Percentiles rank a stretch among this genome's conserved stretches.
These are phyloP conservation scores for Aquilaria yunnanensis DNA, from an alignment of 345 rosid species.

Conservation along the genomic window DNA sequence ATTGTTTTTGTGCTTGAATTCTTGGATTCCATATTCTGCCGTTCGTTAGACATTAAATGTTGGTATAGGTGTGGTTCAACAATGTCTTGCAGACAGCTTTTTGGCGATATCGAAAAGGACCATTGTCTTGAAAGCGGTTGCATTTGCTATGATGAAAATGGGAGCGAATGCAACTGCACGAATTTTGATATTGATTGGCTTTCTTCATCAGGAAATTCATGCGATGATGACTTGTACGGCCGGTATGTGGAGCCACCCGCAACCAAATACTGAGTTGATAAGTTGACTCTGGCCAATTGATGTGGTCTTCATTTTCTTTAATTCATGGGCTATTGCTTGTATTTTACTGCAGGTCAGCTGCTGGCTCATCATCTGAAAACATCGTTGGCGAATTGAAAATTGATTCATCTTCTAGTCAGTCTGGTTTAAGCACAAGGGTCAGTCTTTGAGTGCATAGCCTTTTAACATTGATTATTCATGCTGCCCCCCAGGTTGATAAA, in stretches of 20 bases:
- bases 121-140: conserved; percentile 36
- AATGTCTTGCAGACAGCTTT: conserved; percentile 21
- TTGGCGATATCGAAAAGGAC: conserved; percentile 34
- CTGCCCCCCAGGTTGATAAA: not conserved
- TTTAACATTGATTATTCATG: not conserved
- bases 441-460: conserved; percentile 7
- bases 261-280: not conserved
- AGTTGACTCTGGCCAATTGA: not conserved
- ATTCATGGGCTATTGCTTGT: not conserved
- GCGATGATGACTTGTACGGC: conserved; percentile 62
- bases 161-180: conserved; percentile 51
- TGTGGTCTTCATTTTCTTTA: not conserved
- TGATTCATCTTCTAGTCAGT: conserved; percentile 41
- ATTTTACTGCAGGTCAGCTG: conserved; percentile 44
- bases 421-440: conserved; percentile 46
- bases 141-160: conserved; percentile 42
- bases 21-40: too few species aligned
- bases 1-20: too few species aligned
- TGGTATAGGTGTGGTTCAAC: conserved; percentile 42
- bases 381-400: conserved; percentile 31
- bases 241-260: conserved; percentile 34
- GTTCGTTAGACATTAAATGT: conserved; percentile 8
- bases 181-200: conserved; percentile 79
- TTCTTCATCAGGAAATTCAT: conserved; percentile 90
- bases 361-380: conserved; percentile 48